Evolutionary conservation across 257 asterid genomes (phyloP), one percentile per base, ranked within the genome.

Genomic region (Solanum etuberosum): DNA sequence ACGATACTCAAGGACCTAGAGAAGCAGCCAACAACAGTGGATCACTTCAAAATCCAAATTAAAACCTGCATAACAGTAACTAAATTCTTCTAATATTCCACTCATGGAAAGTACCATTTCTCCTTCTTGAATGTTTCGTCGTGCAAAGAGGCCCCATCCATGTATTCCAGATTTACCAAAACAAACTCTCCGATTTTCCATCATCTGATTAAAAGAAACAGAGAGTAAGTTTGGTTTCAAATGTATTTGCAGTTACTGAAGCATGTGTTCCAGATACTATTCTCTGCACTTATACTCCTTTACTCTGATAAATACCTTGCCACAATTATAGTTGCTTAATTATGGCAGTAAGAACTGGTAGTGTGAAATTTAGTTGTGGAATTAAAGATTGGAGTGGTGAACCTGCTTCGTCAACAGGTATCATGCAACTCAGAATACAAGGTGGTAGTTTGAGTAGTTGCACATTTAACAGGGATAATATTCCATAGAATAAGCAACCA

Each of bases 91-190:
- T 29, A 61, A 82, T 46, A 9, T 54, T 27, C 71, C 42, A 57
- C 48, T 16, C 32, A 86, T 70, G 82, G n/a, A 27, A 23, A 51
- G 59, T 93, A 97, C 99, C 99, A 97, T 96, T 86, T 96, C 95
- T 84, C 99, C 99, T 92, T 94, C 98, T 90, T 92, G 98, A 86
- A 97, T 94, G 90, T 84, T 96, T 86, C 93, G 87, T 86, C 95
- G 91, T 77, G 99, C 99, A 93, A 96, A 97, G 88, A 97, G 99
- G 87, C 99, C 99, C 99, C 99, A 97, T 82, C 99, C 99, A 90
- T 97, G 99, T 85, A 97, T 94, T 90, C 98, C 93, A 81, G 99
- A 97, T 93, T 94, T 97, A 87, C 99, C 99, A 81, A 97, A 97
- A 90, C 99, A 97, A 88, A 96, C 93, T 80, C 93, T 92, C 78